Conservation (phyloP, 257 asterid genomes). For the Ilex asprella region DNA sequence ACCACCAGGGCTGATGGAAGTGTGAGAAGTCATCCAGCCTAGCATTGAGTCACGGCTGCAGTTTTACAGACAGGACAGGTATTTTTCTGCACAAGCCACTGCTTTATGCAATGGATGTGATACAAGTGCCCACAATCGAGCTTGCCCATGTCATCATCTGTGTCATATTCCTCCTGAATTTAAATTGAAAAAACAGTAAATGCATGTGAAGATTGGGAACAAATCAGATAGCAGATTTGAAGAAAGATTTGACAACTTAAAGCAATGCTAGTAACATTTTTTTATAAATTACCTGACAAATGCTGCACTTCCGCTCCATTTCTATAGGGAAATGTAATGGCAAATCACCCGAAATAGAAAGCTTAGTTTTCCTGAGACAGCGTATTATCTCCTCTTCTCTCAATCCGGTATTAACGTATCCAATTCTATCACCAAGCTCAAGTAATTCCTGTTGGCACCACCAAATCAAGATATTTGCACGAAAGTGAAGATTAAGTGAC, state of each 20-base stretch:
- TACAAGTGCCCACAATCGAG: constrained; percentile 67
- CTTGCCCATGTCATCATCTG: constrained; percentile 65
- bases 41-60: neutral
- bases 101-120: constrained; percentile 68
- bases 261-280: neutral
- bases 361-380: constrained; percentile 51
- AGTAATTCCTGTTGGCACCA: constrained; percentile 51
- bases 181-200: neutral
- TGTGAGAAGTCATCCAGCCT: constrained; percentile 1
- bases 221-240: neutral
- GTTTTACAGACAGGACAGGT: neutral
- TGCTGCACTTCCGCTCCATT: constrained; percentile 60
- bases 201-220: constrained; percentile 9
- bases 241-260: neutral
- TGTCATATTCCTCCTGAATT: constrained; percentile 61
- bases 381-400: constrained; percentile 56
- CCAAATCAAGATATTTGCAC: neutral
- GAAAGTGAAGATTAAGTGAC: no score
- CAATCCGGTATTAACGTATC: constrained; percentile 73
- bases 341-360: constrained; percentile 17
- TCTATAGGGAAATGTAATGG: constrained; percentile 30
- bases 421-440: constrained; percentile 84
- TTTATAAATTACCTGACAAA: constrained; percentile 61
- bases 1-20: constrained; percentile 13
- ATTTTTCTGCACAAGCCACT: constrained; percentile 39